Base-by-base conservation (phyloP, 23 red algal genomes). In the Rhodosorus marinus region DNA sequence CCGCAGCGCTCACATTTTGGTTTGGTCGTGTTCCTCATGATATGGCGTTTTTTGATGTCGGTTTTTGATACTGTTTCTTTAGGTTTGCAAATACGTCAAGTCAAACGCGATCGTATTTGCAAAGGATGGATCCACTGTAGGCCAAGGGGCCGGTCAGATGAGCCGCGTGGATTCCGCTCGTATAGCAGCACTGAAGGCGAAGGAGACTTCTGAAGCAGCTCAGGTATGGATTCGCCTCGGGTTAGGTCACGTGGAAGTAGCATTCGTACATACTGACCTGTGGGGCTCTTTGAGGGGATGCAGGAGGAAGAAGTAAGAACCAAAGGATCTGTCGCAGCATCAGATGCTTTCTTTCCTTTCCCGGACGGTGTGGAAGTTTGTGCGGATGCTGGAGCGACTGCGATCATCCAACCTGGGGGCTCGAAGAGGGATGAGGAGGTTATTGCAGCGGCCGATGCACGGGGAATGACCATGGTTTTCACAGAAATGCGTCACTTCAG, bases 71-170 rank as follows among this genome's bases (percentile, higher is more conserved):
- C n/a, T n/a, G n/a, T n/a, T n/a, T n/a, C n/a, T n/a, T n/a, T n/a
- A n/a, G n/a, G 67, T 94, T 51, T 84, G 78, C 76, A 94, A 94
- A 46, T 79, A 94, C 40, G 76, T 94, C 34, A 94, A 94, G 61
- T 94, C 87, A 1, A 94, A 94, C 58, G 87, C 87, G 8, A 94
- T 94, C 59, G 78, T 94, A 6, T 94, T 75, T 69, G 87, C 67
- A 1, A 66, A 72, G 14, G 63, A 83, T 40, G 71, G 69, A 32
- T 56, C 72, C 0, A 77, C 76, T 3, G 70, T 94, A 33, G 87
- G 87, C 43, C 58, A 55, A 11, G 87, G 87, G 33, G 87, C 87
- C n/a, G 87, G 87, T 11, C 87, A 94, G 56, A 94, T 94, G 87
- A 94, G 87, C 70, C 76, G 87, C 27, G 76, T 94, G n/a, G 87